Evolutionary conservation across 2,329 filamentous ascomycete genomes (phyloP).

Genomic region (Sporothrix brasiliensis): DNA sequence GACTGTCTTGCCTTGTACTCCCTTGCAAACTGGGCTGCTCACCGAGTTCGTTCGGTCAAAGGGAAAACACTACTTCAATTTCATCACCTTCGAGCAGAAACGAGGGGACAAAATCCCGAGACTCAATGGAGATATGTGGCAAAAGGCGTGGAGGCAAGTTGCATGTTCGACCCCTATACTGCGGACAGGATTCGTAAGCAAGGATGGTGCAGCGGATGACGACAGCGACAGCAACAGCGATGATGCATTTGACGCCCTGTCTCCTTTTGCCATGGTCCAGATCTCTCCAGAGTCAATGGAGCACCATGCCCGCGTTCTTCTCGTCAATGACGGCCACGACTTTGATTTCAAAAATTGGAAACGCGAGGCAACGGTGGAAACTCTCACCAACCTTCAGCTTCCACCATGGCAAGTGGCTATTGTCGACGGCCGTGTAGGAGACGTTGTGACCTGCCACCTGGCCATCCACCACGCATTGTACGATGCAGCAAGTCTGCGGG

Average conservation of each 20-base stretch:
- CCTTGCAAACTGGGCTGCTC: conserved; percentile 78
- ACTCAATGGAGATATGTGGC: conserved; percentile 47
- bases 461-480: conserved; percentile 80
- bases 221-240: conserved; percentile 66
- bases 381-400: conserved; percentile 51
- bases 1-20: conserved; percentile 73
- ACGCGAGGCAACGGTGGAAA: conserved; percentile 39
- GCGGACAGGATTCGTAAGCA: conserved; percentile 69
- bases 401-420: conserved; percentile 68
- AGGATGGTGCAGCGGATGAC: conserved; percentile 67
- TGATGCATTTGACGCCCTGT: conserved; percentile 46
- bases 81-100: conserved; percentile 59
- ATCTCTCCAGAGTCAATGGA: conserved; percentile 44
- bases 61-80: conserved; percentile 75
- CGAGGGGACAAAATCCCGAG: conserved; percentile 38
- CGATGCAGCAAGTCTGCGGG: conserved; percentile 73
- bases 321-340: conserved; percentile 5
- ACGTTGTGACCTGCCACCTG: conserved; percentile 42
- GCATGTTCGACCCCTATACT: conserved; percentile 68
- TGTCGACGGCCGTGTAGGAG: conserved; percentile 44
- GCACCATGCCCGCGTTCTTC: neutral
- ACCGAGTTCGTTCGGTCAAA: conserved; percentile 70
- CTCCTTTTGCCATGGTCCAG: conserved; percentile 74
- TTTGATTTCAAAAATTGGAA: conserved; percentile 48
- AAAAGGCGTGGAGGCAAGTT: conserved; percentile 62